Percentiles rank a stretch among this genome's conserved stretches.
Conservation (phyloP, 2,329 filamentous ascomycete species). For the Pseudonectria foliicola region DNA sequence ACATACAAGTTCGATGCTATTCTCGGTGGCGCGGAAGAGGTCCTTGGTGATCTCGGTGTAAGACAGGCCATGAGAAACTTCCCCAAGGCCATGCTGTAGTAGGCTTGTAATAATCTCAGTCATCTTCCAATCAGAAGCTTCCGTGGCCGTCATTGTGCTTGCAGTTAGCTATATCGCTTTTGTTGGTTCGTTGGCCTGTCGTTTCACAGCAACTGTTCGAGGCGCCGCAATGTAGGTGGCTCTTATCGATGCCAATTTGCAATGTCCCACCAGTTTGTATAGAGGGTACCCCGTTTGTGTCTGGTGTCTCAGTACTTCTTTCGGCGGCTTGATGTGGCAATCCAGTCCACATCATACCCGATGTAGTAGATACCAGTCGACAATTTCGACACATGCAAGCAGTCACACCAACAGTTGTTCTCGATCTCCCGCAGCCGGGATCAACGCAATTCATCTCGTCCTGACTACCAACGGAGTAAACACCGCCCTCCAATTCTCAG, state of each 20-base stretch:
- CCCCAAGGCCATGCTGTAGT: conserved; percentile 73
- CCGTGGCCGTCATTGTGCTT: no score
- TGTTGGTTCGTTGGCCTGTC: no score
- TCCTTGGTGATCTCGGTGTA: conserved; percentile 73
- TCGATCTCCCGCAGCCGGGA: conserved; percentile 16
- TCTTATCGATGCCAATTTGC: background rate
- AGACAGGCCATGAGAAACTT: conserved; percentile 78
- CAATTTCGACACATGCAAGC: conserved; percentile 17
- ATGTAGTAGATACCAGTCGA: conserved; percentile 7
- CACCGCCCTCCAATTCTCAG: conserved; percentile 15
- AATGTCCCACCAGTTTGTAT: background rate
- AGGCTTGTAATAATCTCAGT: background rate
- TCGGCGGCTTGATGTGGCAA: background rate
- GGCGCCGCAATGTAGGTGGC: no score
- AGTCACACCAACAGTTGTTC: conserved; percentile 19
- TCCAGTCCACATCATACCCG: background rate
- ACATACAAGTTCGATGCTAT: conserved; percentile 79
- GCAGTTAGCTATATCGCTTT: no score
- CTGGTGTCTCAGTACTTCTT: background rate
- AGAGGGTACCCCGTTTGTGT: background rate
- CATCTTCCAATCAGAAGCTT: background rate
- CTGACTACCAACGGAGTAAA: conserved; percentile 30
- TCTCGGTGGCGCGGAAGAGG: conserved; percentile 75
- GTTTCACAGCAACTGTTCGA: no score
- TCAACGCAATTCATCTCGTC: conserved; percentile 32